Evolutionary conservation across 768 basidiomycete species (phyloP).

Genomic region (Tylopilus intermedius): DNA sequence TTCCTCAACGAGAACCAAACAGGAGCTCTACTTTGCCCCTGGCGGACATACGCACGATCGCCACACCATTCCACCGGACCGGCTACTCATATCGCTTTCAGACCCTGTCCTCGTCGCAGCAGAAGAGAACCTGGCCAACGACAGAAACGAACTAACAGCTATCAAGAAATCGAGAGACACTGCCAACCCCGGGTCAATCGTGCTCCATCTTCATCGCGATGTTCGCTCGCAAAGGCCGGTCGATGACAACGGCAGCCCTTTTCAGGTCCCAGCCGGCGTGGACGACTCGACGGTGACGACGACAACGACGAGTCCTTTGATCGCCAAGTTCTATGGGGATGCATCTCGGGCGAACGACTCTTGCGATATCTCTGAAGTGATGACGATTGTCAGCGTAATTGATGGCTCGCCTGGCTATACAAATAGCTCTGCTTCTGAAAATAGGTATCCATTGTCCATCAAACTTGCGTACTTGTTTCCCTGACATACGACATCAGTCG

Average conservation of each 20-base stretch:
- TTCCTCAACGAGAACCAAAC: not conserved
- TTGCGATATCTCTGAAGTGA: slow-evolving; percentile 7
- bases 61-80: slow-evolving; percentile 9
- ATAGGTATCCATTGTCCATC: slow-evolving; percentile 11
- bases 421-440: too few relatives aligned
- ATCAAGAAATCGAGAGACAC: not conserved
- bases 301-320: not conserved
- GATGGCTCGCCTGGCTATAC: not conserved
- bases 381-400: not conserved
- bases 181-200: too few relatives aligned
- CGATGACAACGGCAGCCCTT: not conserved
- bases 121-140: slow-evolving; percentile 9
- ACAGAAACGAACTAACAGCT: not conserved
- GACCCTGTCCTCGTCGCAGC: slow-evolving; percentile 21
- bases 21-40: slow-evolving; percentile 11
- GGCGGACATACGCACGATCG: slow-evolving; percentile 11
- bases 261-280: too few relatives aligned
- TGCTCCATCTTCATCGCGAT: not conserved
- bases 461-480: not conserved
- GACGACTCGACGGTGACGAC: not conserved
- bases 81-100: slow-evolving; percentile 20
- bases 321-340: not conserved
- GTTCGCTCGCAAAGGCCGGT: not conserved
- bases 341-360: not conserved
- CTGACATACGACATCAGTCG: slow-evolving; percentile 10